These are phyloP conservation scores for Aspergillus homomorphus DNA, from an alignment of 495 filamentous ascomycete species.

Conservation along the genomic window DNA sequence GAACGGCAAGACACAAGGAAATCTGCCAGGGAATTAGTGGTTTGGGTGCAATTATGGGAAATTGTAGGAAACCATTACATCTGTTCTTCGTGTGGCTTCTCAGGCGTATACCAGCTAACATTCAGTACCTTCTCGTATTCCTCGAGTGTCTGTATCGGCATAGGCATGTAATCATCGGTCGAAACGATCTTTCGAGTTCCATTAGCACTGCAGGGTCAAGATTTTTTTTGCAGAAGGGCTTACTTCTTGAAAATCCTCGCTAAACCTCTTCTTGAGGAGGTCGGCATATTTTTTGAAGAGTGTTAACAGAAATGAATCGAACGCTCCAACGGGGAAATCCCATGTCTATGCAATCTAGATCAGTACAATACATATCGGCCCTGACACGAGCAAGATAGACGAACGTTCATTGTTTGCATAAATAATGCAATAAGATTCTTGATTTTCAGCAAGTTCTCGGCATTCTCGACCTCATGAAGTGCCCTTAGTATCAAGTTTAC, in stretches of 20 bases:
- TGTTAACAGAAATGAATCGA: conserved; percentile 77
- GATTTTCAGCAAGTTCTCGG: conserved; percentile 81
- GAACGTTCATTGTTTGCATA: conserved; percentile 90
- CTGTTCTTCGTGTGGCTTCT: conserved; percentile 70
- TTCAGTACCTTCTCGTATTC: conserved; percentile 94
- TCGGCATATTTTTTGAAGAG: conserved; percentile 93
- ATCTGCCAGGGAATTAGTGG: conserved; percentile 47
- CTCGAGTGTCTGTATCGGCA: conserved; percentile 85
- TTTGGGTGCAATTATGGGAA: not conserved
- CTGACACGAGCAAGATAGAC: conserved; percentile 27
- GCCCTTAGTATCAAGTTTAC: conserved; percentile 76
- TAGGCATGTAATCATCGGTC: conserved; percentile 99
- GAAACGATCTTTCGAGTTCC: conserved; percentile 67
- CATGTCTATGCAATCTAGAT: conserved; percentile 60
- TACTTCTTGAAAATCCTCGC: conserved; percentile 89
- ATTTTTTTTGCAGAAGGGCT: conserved; percentile 1
- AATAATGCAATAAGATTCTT: conserved; percentile 91
- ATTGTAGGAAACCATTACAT: conserved; percentile 43
- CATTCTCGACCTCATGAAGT: conserved; percentile 72
- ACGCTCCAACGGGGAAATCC: conserved; percentile 76
- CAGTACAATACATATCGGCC: not conserved
- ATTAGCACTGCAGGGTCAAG: conserved; percentile 6
- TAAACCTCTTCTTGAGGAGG: conserved; percentile 85
- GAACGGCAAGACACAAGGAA: conserved; percentile 90
- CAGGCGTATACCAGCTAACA: conserved; percentile 88